Evolutionary conservation across 768 basidiomycete species (phyloP), one percentile per base, ranked within the genome.

Genomic region (Phylloporus sp.): DNA sequence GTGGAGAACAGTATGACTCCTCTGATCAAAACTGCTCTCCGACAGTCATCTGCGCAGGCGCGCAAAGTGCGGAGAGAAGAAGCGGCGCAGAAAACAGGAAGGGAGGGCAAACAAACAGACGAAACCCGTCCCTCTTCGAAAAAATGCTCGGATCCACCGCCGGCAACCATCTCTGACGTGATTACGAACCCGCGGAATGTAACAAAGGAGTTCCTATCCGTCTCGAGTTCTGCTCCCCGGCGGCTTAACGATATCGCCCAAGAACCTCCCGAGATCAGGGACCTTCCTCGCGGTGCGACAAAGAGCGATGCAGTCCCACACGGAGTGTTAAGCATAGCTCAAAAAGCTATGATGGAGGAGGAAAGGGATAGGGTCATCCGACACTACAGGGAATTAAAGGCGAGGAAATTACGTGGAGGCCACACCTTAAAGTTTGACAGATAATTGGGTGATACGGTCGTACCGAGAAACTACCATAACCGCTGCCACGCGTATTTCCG

Each of bases 1-100:
- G 86, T 91, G 3, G 89, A 91, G 64, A 77, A 79, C 45, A 78
- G 79, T 57, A 81, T 91, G 78, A 75, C 84, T 18, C 82, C 82
- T 2, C 65, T 81, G 7, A 78, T 90, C 44, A 80, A 76, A 50
- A 70, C 77, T 22, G 86, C 86, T 0, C 72, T 86, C 46, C 79
- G 80, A 55, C 66, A 74, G 1, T 85, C 86, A 0, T 75, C 80
- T 12, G 73, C 78, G 5, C 72, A 72, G 13, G 65, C 72, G 53
- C 80, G 85, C 26, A 79, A 70, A 55, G 70, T 60, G 72, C 66
- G 64, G 68, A 62, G 71, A 72, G 57, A 68, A 63, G 49, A 47
- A 47, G 35, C 18, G 24, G 45, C 49, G 45, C 59, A 55, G 49
- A 34, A 59, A 60, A 55, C 13, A 48, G 56, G 23, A 52, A 58